Conservation (phyloP, 495 filamentous ascomycete species). For the Trichoderma reesei region DNA sequence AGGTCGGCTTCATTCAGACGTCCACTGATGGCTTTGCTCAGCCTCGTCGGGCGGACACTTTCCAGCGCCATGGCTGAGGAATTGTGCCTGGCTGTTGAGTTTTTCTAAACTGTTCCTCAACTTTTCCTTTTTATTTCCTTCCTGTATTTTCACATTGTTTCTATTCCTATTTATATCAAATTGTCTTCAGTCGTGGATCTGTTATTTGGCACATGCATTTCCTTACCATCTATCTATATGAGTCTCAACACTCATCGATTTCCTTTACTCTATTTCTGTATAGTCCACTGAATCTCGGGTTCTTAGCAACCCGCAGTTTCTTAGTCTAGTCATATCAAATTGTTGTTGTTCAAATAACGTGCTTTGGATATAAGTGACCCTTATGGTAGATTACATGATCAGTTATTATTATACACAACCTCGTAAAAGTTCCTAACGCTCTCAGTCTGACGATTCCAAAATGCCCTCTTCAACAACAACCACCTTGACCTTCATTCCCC, state of each 20-base stretch:
- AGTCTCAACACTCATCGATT: too few species aligned
- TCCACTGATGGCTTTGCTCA: not conserved
- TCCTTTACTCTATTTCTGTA: too few species aligned
- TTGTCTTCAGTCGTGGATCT: too few species aligned
- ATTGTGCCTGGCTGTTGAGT: not conserved
- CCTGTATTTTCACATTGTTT: not conserved
- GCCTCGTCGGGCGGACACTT: not conserved
- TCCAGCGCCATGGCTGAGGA: not conserved
- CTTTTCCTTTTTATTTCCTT: not conserved
- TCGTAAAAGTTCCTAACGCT: not conserved
- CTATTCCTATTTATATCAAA: not conserved
- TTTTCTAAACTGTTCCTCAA: not conserved
- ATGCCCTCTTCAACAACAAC: constrained; percentile 3
- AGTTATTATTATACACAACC: too few species aligned
- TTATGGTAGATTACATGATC: too few species aligned
- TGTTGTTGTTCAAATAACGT: not conserved
- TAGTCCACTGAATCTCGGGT: too few species aligned
- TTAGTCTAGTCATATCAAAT: not conserved
- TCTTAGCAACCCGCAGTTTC: not conserved
- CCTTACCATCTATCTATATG: too few species aligned
- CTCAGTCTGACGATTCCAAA: not conserved
- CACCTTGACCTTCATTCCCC: constrained; percentile 17
- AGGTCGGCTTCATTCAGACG: not conserved
- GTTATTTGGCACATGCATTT: too few species aligned
- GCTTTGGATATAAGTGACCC: not conserved